Percentiles rank a stretch among this genome's conserved stretches.
Evolutionary conservation across 257 asterid species (phyloP).

Genomic region (Solanum bulbocastanum): DNA sequence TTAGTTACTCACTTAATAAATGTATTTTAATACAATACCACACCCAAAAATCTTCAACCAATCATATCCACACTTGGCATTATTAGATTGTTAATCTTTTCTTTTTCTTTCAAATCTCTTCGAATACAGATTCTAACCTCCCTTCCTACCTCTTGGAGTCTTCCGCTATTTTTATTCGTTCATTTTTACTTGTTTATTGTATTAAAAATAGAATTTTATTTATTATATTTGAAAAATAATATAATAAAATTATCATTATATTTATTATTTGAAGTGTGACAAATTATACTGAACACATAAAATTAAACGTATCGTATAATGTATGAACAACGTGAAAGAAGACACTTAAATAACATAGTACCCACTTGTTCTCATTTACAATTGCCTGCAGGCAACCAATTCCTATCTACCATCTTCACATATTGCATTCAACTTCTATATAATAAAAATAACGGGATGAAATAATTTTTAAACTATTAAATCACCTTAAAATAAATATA

Average conservation of each 20-base stretch:
- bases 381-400: not conserved
- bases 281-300: too few species aligned
- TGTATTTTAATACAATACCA: not conserved
- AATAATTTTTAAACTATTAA: not conserved
- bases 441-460: too few species aligned
- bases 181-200: too few species aligned
- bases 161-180: too few species aligned
- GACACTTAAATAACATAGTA: not conserved
- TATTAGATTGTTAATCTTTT: too few species aligned
- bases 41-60: not conserved
- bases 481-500: not conserved
- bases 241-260: too few species aligned
- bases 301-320: too few species aligned
- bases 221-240: too few species aligned
- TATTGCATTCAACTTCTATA: not conserved
- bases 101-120: not conserved
- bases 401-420: not conserved
- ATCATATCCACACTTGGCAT: not conserved
- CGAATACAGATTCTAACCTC: not conserved
- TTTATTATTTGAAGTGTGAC: too few species aligned
- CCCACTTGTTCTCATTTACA: not conserved
- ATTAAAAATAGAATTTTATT: too few species aligned
- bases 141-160: too few species aligned
- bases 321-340: not conserved
- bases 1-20: not conserved